Evolutionary conservation across 2,329 filamentous ascomycete genomes (phyloP), one percentile per base, ranked within the genome.

Genomic region (Penicillium sp.): DNA sequence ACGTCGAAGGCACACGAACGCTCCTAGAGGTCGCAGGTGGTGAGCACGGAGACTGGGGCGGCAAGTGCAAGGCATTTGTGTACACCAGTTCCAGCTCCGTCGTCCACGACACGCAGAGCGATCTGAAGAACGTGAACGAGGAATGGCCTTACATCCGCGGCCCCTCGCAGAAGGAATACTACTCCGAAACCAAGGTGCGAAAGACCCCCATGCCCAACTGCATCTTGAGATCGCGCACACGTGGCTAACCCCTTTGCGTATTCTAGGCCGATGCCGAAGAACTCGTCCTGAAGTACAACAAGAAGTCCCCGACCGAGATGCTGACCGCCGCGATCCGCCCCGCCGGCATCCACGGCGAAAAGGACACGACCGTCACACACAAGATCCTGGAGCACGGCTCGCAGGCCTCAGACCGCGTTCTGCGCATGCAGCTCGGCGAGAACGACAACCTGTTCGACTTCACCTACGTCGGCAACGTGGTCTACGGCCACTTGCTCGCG

Each of bases 31-130:
- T 97, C 51, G 84, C 87, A 34, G 90, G 90, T 14, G 89, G 89
- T 64, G 83, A 83, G 68, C 79, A 83, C 62, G 82, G 75, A 14
- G 72, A 83, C 36, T 87, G 83, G 58, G 91, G 93, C 53, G 73
- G 75, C 49, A 72, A 74, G 52, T 78, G 77, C 67, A 90, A 87
- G 75, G 90, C 84, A 0, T 86, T 97, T 60, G 90, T 97, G 44
- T 96, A 93, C 76, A 97, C 93, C 16, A 94, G 90, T 73, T 94
- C 89, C 50, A 89, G 90, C 49, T 95, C 91, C 57, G 88, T 96
- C 58, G 81, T 96, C 60, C 88, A 90, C 69, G 92, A 97, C 75
- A 92, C 92, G 64, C 79, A 82, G 57, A 84, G 78, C 57, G 90
- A 96, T 71, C 83, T 95, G 71, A 83, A 86, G 71, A 92, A 96